phyloP scores from a whole-genome alignment of 305 asterid genomes.

The Fraxinus ornus region DNA sequence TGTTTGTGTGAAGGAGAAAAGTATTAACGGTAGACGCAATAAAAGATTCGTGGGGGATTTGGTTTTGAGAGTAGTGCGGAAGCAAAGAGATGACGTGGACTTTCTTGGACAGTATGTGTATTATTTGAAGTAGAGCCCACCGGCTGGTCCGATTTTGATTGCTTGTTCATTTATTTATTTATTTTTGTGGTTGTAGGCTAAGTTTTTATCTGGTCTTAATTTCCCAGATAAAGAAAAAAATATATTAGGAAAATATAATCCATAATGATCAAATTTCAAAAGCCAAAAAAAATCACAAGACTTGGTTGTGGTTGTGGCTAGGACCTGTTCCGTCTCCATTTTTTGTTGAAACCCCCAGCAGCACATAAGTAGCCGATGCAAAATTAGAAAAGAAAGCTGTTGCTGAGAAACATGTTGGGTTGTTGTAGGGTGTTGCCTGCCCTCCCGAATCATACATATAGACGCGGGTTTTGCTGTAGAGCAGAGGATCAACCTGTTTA shows the following conservation, averaged over 20 bases:
- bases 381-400: slow-evolving; percentile 2
- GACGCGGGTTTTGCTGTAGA: slow-evolving; percentile 38
- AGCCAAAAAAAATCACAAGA: background rate
- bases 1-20: slow-evolving; percentile 18
- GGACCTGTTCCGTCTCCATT: background rate
- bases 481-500: slow-evolving; percentile 41
- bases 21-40: slow-evolving; percentile 17
- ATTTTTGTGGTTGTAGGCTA: background rate
- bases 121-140: background rate
- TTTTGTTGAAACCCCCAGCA: slow-evolving; percentile 14
- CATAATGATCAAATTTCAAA: background rate
- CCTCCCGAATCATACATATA: slow-evolving; percentile 18
- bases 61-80: slow-evolving; percentile 26
- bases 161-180: background rate
- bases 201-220: background rate
- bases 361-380: slow-evolving; percentile 7
- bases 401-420: slow-evolving; percentile 31
- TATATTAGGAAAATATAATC: background rate
- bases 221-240: background rate
- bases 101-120: slow-evolving; percentile 21
- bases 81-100: slow-evolving; percentile 42
- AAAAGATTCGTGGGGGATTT: slow-evolving; percentile 9
- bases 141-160: background rate
- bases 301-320: slow-evolving; percentile 9
- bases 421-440: slow-evolving; percentile 38